Conservation (phyloP, 805 yeast genomes). For the Spathaspora arborariae region DNA sequence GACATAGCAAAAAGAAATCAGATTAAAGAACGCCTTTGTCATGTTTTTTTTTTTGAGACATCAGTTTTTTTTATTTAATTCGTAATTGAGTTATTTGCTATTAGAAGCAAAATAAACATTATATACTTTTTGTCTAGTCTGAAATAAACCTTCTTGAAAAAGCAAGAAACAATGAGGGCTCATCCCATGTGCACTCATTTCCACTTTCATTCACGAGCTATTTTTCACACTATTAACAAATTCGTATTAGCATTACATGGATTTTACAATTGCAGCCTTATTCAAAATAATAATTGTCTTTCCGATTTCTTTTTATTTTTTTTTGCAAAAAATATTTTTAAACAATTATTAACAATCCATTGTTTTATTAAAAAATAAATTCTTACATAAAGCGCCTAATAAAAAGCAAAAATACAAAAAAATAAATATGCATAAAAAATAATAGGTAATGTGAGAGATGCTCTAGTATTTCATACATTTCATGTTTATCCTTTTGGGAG, state of each 20-base stretch:
- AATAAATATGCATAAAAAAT: background rate
- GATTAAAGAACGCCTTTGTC: background rate
- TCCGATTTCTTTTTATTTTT: background rate
- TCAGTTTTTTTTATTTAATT: too few relatives aligned
- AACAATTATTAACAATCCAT: background rate
- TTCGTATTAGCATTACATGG: too few relatives aligned
- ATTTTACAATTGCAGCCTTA: background rate
- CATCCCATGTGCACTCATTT: too few relatives aligned
- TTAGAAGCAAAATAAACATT: too few relatives aligned
- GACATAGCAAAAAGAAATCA: background rate
- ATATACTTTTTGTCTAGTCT: too few relatives aligned
- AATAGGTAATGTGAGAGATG: background rate
- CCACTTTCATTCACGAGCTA: too few relatives aligned
- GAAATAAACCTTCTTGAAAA: too few relatives aligned
- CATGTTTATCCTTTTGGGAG: background rate
- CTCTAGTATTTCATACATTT: background rate
- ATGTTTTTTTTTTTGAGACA: background rate
- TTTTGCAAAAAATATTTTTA: background rate
- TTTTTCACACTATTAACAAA: too few relatives aligned
- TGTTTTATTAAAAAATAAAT: background rate
- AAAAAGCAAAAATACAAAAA: constrained; percentile 1
- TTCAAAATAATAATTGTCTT: background rate
- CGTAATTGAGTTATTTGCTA: too few relatives aligned
- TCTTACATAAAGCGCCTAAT: too few relatives aligned
- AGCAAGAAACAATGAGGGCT: too few relatives aligned